Base-by-base conservation (phyloP, 139 green algal species). In the Eudorina sp. region DNA sequence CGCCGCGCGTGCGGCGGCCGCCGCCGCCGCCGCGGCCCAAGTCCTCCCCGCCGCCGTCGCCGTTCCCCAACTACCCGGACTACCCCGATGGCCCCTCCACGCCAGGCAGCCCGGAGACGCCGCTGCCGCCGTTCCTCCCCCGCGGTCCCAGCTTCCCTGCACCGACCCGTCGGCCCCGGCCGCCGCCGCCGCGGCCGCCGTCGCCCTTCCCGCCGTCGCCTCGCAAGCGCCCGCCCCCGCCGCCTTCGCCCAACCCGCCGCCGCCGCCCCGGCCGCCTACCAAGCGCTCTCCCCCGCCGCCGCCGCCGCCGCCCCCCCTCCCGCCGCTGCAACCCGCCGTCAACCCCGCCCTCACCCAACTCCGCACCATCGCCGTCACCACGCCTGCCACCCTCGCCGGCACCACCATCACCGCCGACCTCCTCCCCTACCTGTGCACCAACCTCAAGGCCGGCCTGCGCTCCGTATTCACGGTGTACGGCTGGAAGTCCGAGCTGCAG, bases 391-490 rank as follows among this genome's bases (percentile, higher is more conserved):
- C 23, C 2, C 62, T 87, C 4, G 23, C n/a, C 11, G 64, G 64
- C 31, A 25, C 1, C 29, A 3, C 45, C 19, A 45, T 87, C 14
- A 46, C 62, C 31, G 25, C 38, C 21, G 23, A 29, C 31, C n/a
- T 79, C 7, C 6, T 87, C 3, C 31, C 45, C n/a, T 53, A 18
- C 34, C 62, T 87, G 21, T 87, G 81, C 64, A 27, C 6, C n/a
- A 78, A 87, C 60, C n/a, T 87, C 14, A 27, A 31, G 19, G n/a
- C 29, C 6, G 81, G 81, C 45, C 31, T 87, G 81, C 31, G 19
- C 4, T 69, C 64, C 19, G 53, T 87, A 5, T 87, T 87, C 45
- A 34, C 19, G 58, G 53, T 38, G 3, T 87, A 79, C 81, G 81
- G 81, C 19, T 87, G 81, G 81, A 21, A 53, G 4, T 23, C 9